phyloP scores from a whole-genome alignment of 257 asterid species.

The Ballota nigra region DNA sequence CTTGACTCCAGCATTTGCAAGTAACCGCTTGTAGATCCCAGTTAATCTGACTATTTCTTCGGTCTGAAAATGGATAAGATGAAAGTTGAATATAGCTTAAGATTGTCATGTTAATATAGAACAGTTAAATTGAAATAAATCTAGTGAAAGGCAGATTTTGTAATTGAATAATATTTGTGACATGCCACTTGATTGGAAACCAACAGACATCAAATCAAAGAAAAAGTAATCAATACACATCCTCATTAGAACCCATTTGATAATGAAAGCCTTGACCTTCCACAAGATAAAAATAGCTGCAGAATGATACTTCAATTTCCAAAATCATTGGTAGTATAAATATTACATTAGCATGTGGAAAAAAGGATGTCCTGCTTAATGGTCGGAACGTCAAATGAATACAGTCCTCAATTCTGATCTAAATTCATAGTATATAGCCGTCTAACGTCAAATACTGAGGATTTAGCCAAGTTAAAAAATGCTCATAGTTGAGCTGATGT shows the following conservation, averaged over 20 bases:
- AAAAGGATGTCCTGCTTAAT: background rate
- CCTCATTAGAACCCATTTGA: background rate
- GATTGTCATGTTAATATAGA: background rate
- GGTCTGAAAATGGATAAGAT: slow-evolving; percentile 48
- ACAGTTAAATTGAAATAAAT: background rate
- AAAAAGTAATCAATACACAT: background rate
- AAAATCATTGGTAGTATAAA: background rate
- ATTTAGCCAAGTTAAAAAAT: background rate
- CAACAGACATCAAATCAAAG: background rate
- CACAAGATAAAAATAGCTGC: background rate
- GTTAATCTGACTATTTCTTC: slow-evolving; percentile 87
- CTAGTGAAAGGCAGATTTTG: background rate
- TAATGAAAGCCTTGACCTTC: background rate
- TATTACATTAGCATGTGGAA: background rate
- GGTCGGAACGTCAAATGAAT: background rate
- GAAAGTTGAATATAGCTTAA: background rate
- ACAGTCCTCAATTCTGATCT: background rate
- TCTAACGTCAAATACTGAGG: background rate
- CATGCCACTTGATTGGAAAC: background rate
- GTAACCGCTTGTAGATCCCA: slow-evolving; percentile 88
- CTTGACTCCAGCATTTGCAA: slow-evolving; percentile 86
- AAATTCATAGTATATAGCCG: background rate
- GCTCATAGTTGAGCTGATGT: background rate
- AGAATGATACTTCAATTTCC: background rate
- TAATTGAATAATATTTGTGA: background rate